These are phyloP conservation scores for Didymella exigua DNA, from an alignment of 2,329 filamentous ascomycete genomes.

Conservation along the genomic window DNA sequence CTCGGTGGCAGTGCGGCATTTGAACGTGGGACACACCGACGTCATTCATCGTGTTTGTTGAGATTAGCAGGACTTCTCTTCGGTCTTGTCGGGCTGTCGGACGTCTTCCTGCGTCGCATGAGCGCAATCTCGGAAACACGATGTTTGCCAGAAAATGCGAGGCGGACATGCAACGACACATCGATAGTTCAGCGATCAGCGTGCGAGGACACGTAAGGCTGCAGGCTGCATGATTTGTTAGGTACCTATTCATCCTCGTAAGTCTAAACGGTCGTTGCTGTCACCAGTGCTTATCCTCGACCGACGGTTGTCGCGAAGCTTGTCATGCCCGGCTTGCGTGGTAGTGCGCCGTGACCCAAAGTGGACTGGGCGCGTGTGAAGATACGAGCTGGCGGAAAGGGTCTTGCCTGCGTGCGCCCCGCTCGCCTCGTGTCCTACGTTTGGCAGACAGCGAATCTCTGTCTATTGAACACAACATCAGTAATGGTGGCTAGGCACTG, in stretches of 20 bases:
- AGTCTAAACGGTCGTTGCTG: constrained; percentile 7
- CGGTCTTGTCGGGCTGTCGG: background rate
- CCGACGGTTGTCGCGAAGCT: constrained; percentile 25
- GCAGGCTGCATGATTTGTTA: too few relatives aligned
- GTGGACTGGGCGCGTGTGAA: constrained; percentile 11
- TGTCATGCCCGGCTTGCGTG: constrained; percentile 13
- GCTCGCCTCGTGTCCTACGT: background rate
- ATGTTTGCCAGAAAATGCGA: constrained; percentile 3
- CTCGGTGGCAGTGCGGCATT: constrained; percentile 6
- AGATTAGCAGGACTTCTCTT: constrained; percentile 1
- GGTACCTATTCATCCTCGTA: constrained; percentile 3
- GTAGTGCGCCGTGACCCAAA: constrained; percentile 13
- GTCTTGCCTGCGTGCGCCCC: constrained; percentile 1
- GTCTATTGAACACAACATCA: constrained; percentile 3
- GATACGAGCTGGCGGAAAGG: constrained; percentile 13
- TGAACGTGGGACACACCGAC: constrained; percentile 6
- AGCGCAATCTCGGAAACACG: constrained; percentile 12
- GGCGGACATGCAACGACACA: constrained; percentile 1
- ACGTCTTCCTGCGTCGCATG: background rate
- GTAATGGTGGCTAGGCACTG: too few relatives aligned
- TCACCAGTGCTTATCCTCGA: constrained; percentile 14
- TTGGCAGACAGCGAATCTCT: background rate
- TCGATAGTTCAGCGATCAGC: constrained; percentile 11
- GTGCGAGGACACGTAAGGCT: constrained; percentile 1
- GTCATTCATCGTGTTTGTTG: constrained; percentile 10